phyloP scores from a whole-genome alignment of 345 rosid species.

The Geranium rotundifolium region DNA sequence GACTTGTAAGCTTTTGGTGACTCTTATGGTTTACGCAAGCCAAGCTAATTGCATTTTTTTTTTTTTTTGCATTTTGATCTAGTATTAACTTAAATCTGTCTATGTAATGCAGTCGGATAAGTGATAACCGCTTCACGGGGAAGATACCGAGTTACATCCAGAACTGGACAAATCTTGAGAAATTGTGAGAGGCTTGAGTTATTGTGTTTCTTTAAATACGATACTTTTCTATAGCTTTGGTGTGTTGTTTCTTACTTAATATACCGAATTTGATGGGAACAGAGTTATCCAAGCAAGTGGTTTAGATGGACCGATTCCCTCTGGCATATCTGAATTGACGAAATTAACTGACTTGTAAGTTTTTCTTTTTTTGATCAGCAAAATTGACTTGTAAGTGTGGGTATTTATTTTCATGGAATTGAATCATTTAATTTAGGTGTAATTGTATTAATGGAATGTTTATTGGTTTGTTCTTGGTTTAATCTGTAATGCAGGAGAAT shows the following conservation, averaged over 20 bases:
- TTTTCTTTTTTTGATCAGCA: too few relatives aligned
- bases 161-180: background rate
- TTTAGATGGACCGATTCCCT: slow-evolving; percentile 15
- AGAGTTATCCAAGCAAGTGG: slow-evolving; percentile 12
- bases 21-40: background rate
- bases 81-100: too few relatives aligned
- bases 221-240: background rate
- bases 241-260: background rate
- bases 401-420: background rate
- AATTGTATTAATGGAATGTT: background rate
- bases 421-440: background rate
- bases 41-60: background rate
- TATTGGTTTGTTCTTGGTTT: background rate
- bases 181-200: slow-evolving; percentile 4
- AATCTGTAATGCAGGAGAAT: slow-evolving; percentile 11
- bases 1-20: slow-evolving; percentile 3
- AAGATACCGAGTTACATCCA: slow-evolving; percentile 9
- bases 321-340: slow-evolving; percentile 1
- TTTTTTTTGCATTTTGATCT: background rate
- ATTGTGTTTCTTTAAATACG: background rate
- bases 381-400: slow-evolving; percentile 1
- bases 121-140: slow-evolving; percentile 9
- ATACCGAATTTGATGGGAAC: background rate
- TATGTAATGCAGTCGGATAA: background rate
- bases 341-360: slow-evolving; percentile 1